Evolutionary conservation across 352 stramenopile genomes (phyloP).

Genomic region (Globisporangium sylvaticum): DNA sequence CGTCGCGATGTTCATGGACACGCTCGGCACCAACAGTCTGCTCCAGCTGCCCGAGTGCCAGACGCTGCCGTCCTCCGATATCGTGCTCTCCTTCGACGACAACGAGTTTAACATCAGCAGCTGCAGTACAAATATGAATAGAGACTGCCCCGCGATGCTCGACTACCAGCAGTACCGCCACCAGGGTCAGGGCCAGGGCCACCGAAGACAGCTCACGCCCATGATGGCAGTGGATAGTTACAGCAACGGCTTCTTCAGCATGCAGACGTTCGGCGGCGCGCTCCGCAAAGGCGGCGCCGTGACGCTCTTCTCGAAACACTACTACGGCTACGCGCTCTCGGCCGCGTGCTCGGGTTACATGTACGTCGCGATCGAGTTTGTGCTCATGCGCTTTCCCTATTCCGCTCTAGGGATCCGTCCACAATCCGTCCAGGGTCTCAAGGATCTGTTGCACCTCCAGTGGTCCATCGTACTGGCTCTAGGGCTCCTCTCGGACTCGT

Average conservation of each 20-base stretch:
- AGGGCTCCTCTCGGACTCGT: constrained; percentile 29
- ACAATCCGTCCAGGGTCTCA: constrained; percentile 9
- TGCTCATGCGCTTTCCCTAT: constrained; percentile 13
- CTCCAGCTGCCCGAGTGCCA: neutral
- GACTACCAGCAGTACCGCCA: constrained; percentile 4
- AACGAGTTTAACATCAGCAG: neutral
- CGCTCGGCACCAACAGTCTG: neutral
- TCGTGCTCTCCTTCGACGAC: constrained; percentile 12
- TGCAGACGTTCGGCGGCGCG: constrained; percentile 60
- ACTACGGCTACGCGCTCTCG: constrained; percentile 17
- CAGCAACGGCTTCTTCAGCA: constrained; percentile 47
- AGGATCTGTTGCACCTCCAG: constrained; percentile 25
- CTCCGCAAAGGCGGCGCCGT: constrained; percentile 24
- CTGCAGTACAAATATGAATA: neutral
- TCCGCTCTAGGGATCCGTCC: constrained; percentile 10
- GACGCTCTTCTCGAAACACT: constrained; percentile 8
- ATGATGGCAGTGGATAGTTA: constrained; percentile 24
- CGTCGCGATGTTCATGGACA: constrained; percentile 5
- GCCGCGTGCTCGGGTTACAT: constrained; percentile 12
- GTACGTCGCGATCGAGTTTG: constrained; percentile 12
- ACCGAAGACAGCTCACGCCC: neutral
- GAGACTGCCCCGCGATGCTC: constrained; percentile 5
- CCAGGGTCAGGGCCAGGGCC: neutral
- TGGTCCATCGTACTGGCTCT: constrained; percentile 32
- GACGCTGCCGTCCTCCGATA: constrained; percentile 4